phyloP scores from a whole-genome alignment of 371 early-diverging fungal species.

The Haplosporangium sp. region DNA sequence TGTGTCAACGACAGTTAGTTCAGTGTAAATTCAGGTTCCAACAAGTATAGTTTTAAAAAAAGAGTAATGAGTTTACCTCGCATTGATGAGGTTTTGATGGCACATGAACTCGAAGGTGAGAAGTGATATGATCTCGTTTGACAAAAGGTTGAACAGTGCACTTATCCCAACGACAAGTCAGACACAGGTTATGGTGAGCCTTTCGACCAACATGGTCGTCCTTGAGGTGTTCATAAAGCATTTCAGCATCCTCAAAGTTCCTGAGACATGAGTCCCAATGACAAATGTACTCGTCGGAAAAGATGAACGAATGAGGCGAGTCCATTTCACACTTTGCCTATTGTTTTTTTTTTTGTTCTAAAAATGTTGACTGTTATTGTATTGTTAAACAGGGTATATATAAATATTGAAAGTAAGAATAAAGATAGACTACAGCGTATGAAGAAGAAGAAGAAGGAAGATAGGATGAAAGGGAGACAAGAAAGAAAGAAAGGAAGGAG shows the following conservation, averaged over 20 bases:
- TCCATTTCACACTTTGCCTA: background rate
- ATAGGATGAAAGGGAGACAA: background rate
- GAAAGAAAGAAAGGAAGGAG: background rate
- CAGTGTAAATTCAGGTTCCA: no score
- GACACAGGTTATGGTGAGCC: slow-evolving; percentile 86
- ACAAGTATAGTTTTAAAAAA: no score
- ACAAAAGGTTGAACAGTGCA: slow-evolving; percentile 76
- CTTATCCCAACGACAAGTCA: slow-evolving; percentile 89
- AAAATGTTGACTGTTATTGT: no score
- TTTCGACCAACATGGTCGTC: slow-evolving; percentile 94
- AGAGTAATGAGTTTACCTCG: slow-evolving; percentile 52
- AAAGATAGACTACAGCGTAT: background rate
- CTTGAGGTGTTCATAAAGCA: slow-evolving; percentile 85
- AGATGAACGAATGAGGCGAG: slow-evolving; percentile 45
- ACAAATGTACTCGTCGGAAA: slow-evolving; percentile 58
- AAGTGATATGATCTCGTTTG: slow-evolving; percentile 95
- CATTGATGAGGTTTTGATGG: slow-evolving; percentile 92
- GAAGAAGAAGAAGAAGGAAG: background rate
- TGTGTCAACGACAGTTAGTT: no score
- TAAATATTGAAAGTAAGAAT: no score
- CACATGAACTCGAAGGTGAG: slow-evolving; percentile 92
- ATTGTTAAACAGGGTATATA: background rate
- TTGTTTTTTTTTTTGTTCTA: background rate
- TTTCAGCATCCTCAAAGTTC: slow-evolving; percentile 80
- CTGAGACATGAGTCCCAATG: slow-evolving; percentile 64